Percentiles rank a stretch among this genome's conserved stretches.
Conservation (phyloP, 176 grass and related monocot species). For the Eragrostis nindensis region DNA sequence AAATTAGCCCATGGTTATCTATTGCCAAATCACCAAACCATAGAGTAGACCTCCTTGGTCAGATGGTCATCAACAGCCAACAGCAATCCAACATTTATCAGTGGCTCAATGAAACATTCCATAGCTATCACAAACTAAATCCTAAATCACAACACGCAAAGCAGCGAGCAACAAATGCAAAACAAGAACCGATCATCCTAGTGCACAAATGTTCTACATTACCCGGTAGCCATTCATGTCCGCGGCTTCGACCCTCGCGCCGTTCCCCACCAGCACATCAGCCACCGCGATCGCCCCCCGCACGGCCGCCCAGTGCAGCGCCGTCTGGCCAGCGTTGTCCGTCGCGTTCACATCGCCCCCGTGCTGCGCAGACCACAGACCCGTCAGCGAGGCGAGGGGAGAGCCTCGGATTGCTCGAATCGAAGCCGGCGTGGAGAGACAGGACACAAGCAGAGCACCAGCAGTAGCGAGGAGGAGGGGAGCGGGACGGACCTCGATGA, state of each 20-base stretch:
- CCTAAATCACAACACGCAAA: background rate
- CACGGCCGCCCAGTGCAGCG: constrained; percentile 95
- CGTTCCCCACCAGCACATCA: constrained; percentile 77
- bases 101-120: background rate
- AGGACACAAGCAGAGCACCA: background rate
- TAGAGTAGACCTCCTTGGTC: background rate
- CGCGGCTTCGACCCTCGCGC: constrained; percentile 64
- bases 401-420: background rate
- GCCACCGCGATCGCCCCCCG: constrained; percentile 63
- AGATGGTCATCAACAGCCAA: background rate
- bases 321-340: constrained; percentile 75
- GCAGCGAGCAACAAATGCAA: background rate
- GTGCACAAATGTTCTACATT: constrained; percentile 35
- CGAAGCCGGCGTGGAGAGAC: background rate
- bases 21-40: background rate
- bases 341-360: constrained; percentile 76
- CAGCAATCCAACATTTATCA: background rate
- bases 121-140: background rate
- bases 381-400: background rate
- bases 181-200: background rate
- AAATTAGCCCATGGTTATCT: background rate
- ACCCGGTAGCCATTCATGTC: constrained; percentile 89
- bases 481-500: constrained; percentile 64
- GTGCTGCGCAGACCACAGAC: constrained; percentile 47
- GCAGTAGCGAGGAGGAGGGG: background rate